Base-by-base conservation (phyloP, 148 eudicot species). In the Nepenthes gracilis region DNA sequence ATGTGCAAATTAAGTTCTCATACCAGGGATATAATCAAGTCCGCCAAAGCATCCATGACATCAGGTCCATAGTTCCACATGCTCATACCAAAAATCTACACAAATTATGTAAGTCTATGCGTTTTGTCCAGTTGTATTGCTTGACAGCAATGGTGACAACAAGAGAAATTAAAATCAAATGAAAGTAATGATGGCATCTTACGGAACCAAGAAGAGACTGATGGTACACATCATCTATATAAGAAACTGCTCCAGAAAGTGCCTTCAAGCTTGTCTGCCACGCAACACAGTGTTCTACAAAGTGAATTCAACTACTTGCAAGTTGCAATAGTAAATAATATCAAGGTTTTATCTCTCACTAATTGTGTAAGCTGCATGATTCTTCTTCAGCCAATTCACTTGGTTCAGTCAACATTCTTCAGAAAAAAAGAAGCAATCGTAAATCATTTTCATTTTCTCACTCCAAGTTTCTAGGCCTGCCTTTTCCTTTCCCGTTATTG, bases 31-130 rank as follows among this genome's bases (percentile, higher is more conserved):
- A 74, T 61, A 43, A 88, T 69, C 15, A 88, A 64, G 68, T 92
- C 94, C 14, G 77, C 68, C 74, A 92, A 67, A 7, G 96, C 96
- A 80, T 92, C 98, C 95, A 92, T 88, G 57, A 92, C 96, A 67
- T 80, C 84, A 57, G 96, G 80, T 57, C 80, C 70, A 61, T 86
- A 86, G 75, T 83, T 72, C 98, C 98, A 92, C 78, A 92, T 47
- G 80, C 88, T 84, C 96, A 88, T 85, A 51, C 70, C 65, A 68
- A 81, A 77, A 61, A 92, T 82, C 96, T 88, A 66, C 9, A 2
- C 8, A 1, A 63, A 2, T 6, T 2, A 13, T 8, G 10, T 15
- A 43, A 13, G 4, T 7, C 2, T 3, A 0, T 10, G n/a, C 0
- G 23, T 23, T 23, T 23, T 23, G 52, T 14, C 11, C 11, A 7